Evolutionary conservation across 495 filamentous ascomycete genomes (phyloP).

Genomic region (Chaetomium cochliodes): DNA sequence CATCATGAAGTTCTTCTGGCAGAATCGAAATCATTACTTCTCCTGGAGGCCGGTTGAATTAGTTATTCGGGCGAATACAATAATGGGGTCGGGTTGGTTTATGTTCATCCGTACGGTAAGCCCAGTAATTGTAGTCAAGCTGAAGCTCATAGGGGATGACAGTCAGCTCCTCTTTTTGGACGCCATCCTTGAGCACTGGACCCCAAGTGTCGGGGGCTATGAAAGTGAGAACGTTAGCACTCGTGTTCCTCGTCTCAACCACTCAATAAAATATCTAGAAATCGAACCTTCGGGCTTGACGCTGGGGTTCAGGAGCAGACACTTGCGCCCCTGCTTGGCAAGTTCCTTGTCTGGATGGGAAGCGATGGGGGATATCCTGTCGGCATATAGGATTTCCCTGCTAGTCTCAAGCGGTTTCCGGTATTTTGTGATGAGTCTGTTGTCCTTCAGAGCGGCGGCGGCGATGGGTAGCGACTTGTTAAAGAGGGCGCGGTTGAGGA

Average conservation of each 20-base stretch:
- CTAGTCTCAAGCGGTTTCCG: constrained; percentile 57
- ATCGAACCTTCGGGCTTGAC: constrained; percentile 64
- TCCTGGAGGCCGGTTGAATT: constrained; percentile 47
- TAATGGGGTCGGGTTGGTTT: not conserved
- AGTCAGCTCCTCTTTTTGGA: constrained; percentile 61
- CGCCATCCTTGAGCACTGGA: constrained; percentile 62
- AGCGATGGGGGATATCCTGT: constrained; percentile 57
- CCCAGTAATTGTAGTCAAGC: constrained; percentile 85
- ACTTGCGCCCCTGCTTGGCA: constrained; percentile 60
- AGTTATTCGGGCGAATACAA: not conserved
- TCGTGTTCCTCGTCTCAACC: not conserved
- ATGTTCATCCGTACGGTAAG: constrained; percentile 57
- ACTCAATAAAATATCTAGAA: too few species aligned
- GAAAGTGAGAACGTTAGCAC: constrained; percentile 20
- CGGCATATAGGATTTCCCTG: constrained; percentile 56
- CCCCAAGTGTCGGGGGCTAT: constrained; percentile 75
- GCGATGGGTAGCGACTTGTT: constrained; percentile 67
- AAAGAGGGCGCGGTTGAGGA: constrained; percentile 84
- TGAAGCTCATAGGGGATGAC: constrained; percentile 71
- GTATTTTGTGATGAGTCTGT: constrained; percentile 65
- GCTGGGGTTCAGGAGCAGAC: constrained; percentile 69
- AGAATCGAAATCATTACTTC: constrained; percentile 81
- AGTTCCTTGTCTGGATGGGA: constrained; percentile 53
- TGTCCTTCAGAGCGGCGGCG: constrained; percentile 75
- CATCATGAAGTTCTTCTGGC: constrained; percentile 60